These are phyloP conservation scores for Diplosphaera chodatii DNA, from an alignment of 139 green algal species.

Conservation along the genomic window DNA sequence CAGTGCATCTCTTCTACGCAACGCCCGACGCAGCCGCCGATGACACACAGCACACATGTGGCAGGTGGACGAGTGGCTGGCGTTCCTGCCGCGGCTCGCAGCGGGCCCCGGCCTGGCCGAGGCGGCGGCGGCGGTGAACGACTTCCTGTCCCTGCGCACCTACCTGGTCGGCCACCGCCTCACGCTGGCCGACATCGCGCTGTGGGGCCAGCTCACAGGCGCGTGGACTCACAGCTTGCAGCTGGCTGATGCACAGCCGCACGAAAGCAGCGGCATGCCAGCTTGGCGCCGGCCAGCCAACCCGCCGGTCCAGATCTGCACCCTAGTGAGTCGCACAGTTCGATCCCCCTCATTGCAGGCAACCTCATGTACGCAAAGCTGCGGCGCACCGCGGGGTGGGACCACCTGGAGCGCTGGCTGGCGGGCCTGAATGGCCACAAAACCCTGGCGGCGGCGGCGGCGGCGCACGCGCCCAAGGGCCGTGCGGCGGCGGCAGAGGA, in stretches of 20 bases:
- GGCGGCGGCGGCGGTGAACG: constrained; percentile 47
- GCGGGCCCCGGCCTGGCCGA: constrained; percentile 57
- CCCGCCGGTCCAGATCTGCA: no score
- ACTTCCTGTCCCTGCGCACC: constrained; percentile 72
- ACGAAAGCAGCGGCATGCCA: not conserved
- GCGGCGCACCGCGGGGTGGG: constrained; percentile 28
- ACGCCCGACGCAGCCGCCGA: no score
- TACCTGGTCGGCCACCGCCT: constrained; percentile 75
- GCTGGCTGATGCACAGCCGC: not conserved
- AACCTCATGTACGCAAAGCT: constrained; percentile 66
- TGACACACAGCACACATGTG: no score
- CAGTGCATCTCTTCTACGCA: no score
- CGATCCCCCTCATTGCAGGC: no score
- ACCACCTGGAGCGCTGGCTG: constrained; percentile 81
- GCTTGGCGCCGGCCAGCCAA: no score
- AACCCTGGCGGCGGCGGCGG: constrained; percentile 32
- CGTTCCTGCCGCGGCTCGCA: constrained; percentile 50
- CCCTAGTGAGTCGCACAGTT: no score
- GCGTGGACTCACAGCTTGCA: not conserved
- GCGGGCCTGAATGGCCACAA: constrained; percentile 43
- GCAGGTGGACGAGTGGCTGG: constrained; percentile 83
- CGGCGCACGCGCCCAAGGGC: constrained; percentile 27
- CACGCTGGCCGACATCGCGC: constrained; percentile 74
- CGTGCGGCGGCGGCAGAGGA: constrained; percentile 20
- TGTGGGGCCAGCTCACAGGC: constrained; percentile 77